Percentiles rank a stretch among this genome's conserved stretches.
Conservation (phyloP, 495 filamentous ascomycete species). For the Jackrogersella multiformis region DNA sequence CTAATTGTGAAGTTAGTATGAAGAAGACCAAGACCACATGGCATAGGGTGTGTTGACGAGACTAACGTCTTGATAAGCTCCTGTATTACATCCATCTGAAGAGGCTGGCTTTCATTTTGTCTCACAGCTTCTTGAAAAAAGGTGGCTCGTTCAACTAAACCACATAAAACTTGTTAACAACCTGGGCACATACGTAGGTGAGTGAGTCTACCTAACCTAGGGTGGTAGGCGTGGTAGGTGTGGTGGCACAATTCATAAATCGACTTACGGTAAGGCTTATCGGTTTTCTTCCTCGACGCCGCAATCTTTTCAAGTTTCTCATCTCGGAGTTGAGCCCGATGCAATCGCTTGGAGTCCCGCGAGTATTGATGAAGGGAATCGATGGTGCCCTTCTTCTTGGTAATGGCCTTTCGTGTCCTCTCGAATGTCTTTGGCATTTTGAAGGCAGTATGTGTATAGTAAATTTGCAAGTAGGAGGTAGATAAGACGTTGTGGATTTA, state of each 20-base stretch:
- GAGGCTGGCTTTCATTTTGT: slow-evolving; percentile 60
- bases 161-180: slow-evolving; percentile 9
- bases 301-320: slow-evolving; percentile 76
- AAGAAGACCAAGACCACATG: too few species aligned
- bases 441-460: slow-evolving; percentile 14
- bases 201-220: too few species aligned
- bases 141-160: slow-evolving; percentile 73
- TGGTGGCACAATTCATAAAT: slow-evolving; percentile 2
- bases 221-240: too few species aligned
- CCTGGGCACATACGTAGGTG: background rate
- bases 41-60: background rate
- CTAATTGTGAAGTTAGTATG: slow-evolving; percentile 50
- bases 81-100: slow-evolving; percentile 68
- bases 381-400: slow-evolving; percentile 76
- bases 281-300: slow-evolving; percentile 67
- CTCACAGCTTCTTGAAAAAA: slow-evolving; percentile 72
- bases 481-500: too few species aligned
- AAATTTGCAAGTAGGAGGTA: slow-evolving; percentile 10
- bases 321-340: slow-evolving; percentile 75
- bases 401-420: slow-evolving; percentile 85
- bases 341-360: slow-evolving; percentile 77
- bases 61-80: slow-evolving; percentile 70
- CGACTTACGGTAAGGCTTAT: slow-evolving; percentile 71
- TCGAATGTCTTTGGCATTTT: slow-evolving; percentile 78
- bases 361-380: slow-evolving; percentile 83